These are phyloP conservation scores for Pythium coloratum DNA, from an alignment of 352 stramenopile genomes.

Conservation along the genomic window DNA sequence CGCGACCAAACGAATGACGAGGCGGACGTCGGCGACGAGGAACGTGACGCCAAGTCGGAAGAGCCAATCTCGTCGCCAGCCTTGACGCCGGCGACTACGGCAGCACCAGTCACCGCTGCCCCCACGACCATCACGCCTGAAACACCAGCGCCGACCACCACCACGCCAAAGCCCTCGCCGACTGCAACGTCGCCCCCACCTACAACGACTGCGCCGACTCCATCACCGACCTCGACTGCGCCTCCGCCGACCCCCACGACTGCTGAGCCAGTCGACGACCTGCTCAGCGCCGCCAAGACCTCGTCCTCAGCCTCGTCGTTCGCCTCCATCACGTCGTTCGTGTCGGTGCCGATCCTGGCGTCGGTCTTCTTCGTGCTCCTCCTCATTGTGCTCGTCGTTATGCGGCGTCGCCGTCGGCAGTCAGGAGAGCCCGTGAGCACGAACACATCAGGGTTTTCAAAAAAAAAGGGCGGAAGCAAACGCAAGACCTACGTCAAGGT, in stretches of 20 bases:
- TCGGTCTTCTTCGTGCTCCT: conserved; percentile 10
- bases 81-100: neutral
- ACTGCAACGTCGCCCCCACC: conserved; percentile 1
- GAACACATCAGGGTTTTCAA: neutral
- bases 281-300: neutral
- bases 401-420: conserved; percentile 15
- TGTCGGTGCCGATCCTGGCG: conserved; percentile 18
- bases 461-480: conserved; percentile 7
- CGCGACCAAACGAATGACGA: neutral
- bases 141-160: neutral
- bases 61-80: neutral
- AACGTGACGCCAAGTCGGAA: conserved; percentile 1
- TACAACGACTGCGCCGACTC: conserved; percentile 1
- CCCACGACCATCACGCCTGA: neutral
- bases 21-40: neutral
- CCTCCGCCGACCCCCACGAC: neutral
- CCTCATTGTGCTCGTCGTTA: conserved; percentile 4
- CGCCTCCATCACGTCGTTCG: conserved; percentile 12
- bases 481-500: conserved; percentile 30
- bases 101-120: neutral
- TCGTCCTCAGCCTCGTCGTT: conserved; percentile 11
- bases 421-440: neutral
- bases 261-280: neutral
- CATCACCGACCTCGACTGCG: neutral
- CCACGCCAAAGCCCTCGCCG: neutral